A percentile compares a stretch with the other conserved stretches of the same genome.
phyloP scores from a whole-genome alignment of 176 grass and related monocot genomes.

The Zoysia pacifica region DNA sequence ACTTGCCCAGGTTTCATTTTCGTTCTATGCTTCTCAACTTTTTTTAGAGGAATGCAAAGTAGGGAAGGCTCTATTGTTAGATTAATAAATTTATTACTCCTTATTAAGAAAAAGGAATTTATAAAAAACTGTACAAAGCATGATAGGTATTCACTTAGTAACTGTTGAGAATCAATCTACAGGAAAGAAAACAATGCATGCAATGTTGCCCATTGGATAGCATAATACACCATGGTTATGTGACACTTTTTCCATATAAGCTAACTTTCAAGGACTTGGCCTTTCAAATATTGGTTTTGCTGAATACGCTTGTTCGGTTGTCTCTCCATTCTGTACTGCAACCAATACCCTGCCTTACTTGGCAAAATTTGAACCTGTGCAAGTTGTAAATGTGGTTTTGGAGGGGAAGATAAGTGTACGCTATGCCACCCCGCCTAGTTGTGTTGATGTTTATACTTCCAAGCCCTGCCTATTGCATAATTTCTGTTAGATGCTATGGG shows the following conservation, averaged over 20 bases:
- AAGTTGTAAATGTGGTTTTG: not conserved
- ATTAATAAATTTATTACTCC: too few relatives aligned
- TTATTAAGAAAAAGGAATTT: too few relatives aligned
- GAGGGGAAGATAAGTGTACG: slow-evolving; percentile 1
- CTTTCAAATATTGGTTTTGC: slow-evolving; percentile 14
- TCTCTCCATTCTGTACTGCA: not conserved
- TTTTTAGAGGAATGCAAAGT: not conserved
- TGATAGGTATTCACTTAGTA: too few relatives aligned
- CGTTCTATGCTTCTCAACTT: slow-evolving; percentile 17
- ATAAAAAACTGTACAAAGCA: too few relatives aligned
- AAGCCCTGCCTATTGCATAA: not conserved
- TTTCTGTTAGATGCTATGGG: not conserved
- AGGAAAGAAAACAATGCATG: slow-evolving; percentile 21
- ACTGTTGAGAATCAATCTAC: slow-evolving; percentile 4
- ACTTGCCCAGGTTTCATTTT: slow-evolving; percentile 82
- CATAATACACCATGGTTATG: not conserved
- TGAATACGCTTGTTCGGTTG: slow-evolving; percentile 3
- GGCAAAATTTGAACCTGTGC: not conserved
- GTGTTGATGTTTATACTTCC: not conserved
- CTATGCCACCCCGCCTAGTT: too few relatives aligned
- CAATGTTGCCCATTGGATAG: not conserved
- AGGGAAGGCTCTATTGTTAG: too few relatives aligned
- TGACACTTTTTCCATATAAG: not conserved
- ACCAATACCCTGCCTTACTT: slow-evolving; percentile 4
- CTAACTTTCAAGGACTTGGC: slow-evolving; percentile 1